Evolutionary conservation across 2,329 filamentous ascomycete genomes (phyloP), one percentile per base, ranked within the genome.

Genomic region (Scedosporium apiospermum): DNA sequence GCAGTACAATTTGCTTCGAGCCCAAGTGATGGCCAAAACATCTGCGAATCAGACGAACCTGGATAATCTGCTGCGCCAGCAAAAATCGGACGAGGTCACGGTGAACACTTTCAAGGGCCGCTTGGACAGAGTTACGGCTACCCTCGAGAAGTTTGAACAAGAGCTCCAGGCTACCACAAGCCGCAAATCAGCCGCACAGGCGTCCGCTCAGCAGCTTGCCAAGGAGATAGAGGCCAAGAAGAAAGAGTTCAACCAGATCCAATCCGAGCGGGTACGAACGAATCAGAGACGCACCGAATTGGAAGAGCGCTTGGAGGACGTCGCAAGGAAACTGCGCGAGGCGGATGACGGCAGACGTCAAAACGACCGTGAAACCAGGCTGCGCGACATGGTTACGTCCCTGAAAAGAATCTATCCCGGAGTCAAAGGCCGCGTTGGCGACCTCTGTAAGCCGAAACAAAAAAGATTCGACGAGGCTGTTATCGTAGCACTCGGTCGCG

Each of bases 381-480:
- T 88, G 70, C 91, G 91, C 69, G 93, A 96, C 71, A 89, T 91
- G 71, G 88, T 98, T 41, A 86, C 88, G 10, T 88, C 90, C 38
- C 80, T 99, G 69, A 96, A 96, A 74, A 88, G 92, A 61, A 89
- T 96, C 66, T 96, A 92, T 69, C 91, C 92, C 1, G 93, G 93
- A 57, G 93, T 99, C 55, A 90, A 90, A 67, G 95, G 95, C 21
- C 88, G 93, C 57, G 85, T 98, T 57, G 91, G 91, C 65, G 91
- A 96, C 67, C 83, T 99, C 51, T 97, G 95, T 77, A 93, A 91
- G 67, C 93, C 95, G 1, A 98, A 97, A 75, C 91, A 97, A 77
- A 97, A 96, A 76, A 98, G 97, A 73, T 99, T 88, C 70, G 90
- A 95, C 66, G 91, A 95, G 67, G 95, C 95, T 57, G 90, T 99